phyloP scores from a whole-genome alignment of 2,329 filamentous ascomycete genomes.

The Rhynchosporium agropyri region DNA sequence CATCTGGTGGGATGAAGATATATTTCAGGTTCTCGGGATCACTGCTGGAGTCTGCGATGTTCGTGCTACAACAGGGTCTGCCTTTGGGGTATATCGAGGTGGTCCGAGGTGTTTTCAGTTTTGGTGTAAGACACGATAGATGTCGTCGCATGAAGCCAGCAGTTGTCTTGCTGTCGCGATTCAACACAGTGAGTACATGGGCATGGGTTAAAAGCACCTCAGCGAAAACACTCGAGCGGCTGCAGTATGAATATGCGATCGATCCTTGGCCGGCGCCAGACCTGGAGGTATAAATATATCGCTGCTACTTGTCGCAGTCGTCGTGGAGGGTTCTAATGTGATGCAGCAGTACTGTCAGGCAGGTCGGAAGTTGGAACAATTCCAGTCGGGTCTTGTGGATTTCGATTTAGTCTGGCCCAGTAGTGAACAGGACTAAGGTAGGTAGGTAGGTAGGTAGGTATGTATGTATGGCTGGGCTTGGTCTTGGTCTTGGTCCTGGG shows the following conservation, averaged over 20 bases:
- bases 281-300: neutral
- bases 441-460: too few relatives aligned
- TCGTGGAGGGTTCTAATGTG: neutral
- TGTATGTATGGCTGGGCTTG: neutral
- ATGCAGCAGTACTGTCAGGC: neutral
- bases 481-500: neutral
- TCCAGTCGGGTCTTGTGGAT: neutral
- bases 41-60: neutral
- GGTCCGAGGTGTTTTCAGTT: slow-evolving; percentile 23
- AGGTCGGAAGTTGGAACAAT: neutral
- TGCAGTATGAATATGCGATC: neutral
- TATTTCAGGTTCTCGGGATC: slow-evolving; percentile 12
- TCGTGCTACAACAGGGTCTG: neutral
- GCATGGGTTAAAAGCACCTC: slow-evolving; percentile 22
- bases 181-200: slow-evolving; percentile 2
- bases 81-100: neutral
- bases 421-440: too few relatives aligned
- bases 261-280: slow-evolving; percentile 9
- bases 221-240: slow-evolving; percentile 18
- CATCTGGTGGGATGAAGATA: slow-evolving; percentile 30
- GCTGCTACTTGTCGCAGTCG: neutral
- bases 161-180: slow-evolving; percentile 25
- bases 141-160: slow-evolving; percentile 34
- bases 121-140: slow-evolving; percentile 26
- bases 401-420: too few relatives aligned